These are phyloP conservation scores for Sugiyamaella xylanicola DNA, from an alignment of 1,139 yeast species.

Conservation along the genomic window DNA sequence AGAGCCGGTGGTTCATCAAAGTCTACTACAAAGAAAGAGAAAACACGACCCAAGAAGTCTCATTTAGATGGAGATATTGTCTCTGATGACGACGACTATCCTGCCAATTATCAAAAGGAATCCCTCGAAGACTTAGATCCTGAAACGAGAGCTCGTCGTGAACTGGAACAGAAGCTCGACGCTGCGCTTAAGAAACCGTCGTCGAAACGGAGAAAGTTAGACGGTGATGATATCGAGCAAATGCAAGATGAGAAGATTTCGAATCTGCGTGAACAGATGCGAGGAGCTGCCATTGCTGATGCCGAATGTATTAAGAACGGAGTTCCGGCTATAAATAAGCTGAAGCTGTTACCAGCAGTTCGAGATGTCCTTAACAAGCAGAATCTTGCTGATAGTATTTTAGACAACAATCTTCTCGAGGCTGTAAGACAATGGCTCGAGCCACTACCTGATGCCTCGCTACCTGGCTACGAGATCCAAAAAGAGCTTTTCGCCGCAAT, in stretches of 20 bases:
- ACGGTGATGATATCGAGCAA: conserved; percentile 90
- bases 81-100: conserved; percentile 28
- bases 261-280: conserved; percentile 83
- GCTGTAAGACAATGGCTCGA: conserved; percentile 97
- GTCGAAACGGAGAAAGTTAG: conserved; percentile 54
- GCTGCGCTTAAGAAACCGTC: conserved; percentile 64
- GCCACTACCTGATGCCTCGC: conserved; percentile 95
- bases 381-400: conserved; percentile 80
- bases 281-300: conserved; percentile 87
- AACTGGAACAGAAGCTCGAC: conserved; percentile 78
- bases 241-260: conserved; percentile 93
- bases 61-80: conserved; percentile 24
- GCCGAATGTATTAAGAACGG: conserved; percentile 72
- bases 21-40: conserved; percentile 23
- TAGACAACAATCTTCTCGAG: conserved; percentile 91
- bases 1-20: conserved; percentile 23
- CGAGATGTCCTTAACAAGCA: conserved; percentile 75
- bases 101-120: conserved; percentile 34
- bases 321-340: conserved; percentile 81
- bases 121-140: conserved; percentile 43
- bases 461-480: conserved; percentile 96
- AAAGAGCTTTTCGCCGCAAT: conserved; percentile 78
- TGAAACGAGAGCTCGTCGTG: conserved; percentile 63
- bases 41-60: conserved; percentile 29
- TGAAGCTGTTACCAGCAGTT: conserved; percentile 79